A percentile compares a stretch with the other conserved stretches of the same genome.
phyloP scores from a whole-genome alignment of 306 rosid species.

The Spatholobus suberectus region DNA sequence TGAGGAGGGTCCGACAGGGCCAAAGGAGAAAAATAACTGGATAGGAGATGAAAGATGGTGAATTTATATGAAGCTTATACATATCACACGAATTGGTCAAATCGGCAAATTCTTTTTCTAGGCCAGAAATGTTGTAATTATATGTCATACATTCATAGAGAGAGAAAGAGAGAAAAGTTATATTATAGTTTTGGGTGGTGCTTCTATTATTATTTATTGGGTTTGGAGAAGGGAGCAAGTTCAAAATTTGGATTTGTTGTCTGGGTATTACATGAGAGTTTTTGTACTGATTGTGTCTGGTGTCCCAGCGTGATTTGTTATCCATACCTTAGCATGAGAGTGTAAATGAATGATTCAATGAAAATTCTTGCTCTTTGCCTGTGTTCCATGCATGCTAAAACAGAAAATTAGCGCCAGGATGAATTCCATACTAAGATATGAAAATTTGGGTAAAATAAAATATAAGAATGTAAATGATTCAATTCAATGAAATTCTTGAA shows the following conservation, averaged over 20 bases:
- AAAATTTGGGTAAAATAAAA: too few species aligned
- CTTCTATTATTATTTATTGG: not conserved
- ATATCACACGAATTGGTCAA: conserved; percentile 16
- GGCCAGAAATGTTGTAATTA: conserved; percentile 29
- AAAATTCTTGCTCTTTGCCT: not conserved
- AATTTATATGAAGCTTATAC: conserved; percentile 1
- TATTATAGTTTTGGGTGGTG: conserved; percentile 22
- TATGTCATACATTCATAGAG: not conserved
- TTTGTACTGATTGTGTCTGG: not conserved
- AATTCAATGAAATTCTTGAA: too few species aligned
- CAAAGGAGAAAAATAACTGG: conserved; percentile 58
- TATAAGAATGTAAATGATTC: too few species aligned
- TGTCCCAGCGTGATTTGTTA: not conserved
- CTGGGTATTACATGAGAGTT: not conserved
- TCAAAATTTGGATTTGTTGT: not conserved
- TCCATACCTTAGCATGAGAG: not conserved
- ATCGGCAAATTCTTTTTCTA: conserved; percentile 1
- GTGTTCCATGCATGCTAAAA: not conserved
- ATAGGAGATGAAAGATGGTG: conserved; percentile 61
- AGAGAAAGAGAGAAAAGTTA: not conserved
- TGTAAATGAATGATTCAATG: not conserved
- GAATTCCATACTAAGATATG: not conserved
- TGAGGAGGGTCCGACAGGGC: conserved; percentile 61
- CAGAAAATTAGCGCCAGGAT: not conserved
- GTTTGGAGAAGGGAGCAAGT: not conserved